A percentile compares a stretch with the other conserved stretches of the same genome.
These are phyloP conservation scores for Patellifolia procumbens DNA, from an alignment of 179 eudicot species.

Conservation along the genomic window DNA sequence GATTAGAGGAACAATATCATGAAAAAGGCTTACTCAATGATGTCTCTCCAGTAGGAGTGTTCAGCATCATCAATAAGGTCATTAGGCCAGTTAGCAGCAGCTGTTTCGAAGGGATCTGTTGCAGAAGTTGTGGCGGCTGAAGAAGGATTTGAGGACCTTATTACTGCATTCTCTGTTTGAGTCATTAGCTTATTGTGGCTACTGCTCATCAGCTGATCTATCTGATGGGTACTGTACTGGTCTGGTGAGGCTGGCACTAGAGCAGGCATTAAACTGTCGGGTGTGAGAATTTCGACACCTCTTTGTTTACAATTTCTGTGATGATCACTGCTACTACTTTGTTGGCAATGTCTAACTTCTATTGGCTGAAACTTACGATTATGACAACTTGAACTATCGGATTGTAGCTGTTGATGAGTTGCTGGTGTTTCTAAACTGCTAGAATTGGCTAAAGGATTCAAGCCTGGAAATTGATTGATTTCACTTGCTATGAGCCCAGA, in stretches of 20 bases:
- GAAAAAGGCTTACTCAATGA: conserved; percentile 28
- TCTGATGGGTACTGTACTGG: conserved; percentile 1
- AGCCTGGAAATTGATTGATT: not conserved
- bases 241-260: conserved; percentile 24
- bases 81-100: conserved; percentile 18
- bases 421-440: not conserved
- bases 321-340: not conserved
- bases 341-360: not conserved
- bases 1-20: not conserved
- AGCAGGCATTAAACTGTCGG: conserved; percentile 25
- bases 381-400: too few relatives aligned
- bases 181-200: conserved; percentile 9
- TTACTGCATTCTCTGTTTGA: conserved; percentile 2
- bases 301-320: not conserved
- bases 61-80: conserved; percentile 31
- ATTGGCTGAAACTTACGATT: not conserved
- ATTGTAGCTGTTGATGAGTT: not conserved
- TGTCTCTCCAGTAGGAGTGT: conserved; percentile 37
- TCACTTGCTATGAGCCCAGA: not conserved
- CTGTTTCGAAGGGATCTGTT: conserved; percentile 23
- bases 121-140: conserved; percentile 17
- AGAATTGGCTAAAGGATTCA: not conserved
- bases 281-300: not conserved
- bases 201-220: conserved; percentile 1
- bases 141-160: conserved; percentile 22